Evolutionary conservation across 352 stramenopile species (phyloP).

Genomic region (Phytophthora chlamydospora): DNA sequence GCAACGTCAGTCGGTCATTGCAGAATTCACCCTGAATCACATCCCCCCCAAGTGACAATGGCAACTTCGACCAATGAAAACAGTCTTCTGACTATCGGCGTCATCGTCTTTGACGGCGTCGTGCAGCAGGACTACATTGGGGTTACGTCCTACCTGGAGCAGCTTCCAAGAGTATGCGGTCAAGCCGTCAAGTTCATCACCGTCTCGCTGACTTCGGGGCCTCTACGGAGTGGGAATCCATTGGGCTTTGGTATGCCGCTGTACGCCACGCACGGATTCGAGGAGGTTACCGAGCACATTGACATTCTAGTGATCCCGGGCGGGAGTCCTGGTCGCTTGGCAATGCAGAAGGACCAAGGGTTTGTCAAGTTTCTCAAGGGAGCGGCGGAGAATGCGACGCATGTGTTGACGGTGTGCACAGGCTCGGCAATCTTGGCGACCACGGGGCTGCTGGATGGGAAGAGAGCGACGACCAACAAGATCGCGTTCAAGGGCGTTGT

Average conservation of each 20-base stretch:
- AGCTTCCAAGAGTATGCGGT: conserved; percentile 46
- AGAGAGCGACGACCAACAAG: conserved; percentile 72
- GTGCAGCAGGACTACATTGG: conserved; percentile 71
- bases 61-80: conserved; percentile 7
- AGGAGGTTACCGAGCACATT: conserved; percentile 33
- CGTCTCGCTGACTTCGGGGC: conserved; percentile 44
- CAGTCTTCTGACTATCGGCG: conserved; percentile 45
- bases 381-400: conserved; percentile 31
- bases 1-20: background rate
- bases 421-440: conserved; percentile 50
- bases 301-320: conserved; percentile 58
- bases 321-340: conserved; percentile 28
- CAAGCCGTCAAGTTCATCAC: conserved; percentile 59
- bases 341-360: conserved; percentile 40
- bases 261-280: conserved; percentile 41
- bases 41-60: conserved; percentile 16
- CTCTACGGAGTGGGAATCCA: conserved; percentile 40
- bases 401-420: conserved; percentile 66
- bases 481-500: conserved; percentile 48
- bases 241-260: conserved; percentile 44
- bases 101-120: conserved; percentile 65
- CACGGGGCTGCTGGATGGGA: conserved; percentile 50
- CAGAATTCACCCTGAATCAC: no score
- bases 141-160: conserved; percentile 61
- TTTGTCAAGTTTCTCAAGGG: conserved; percentile 51